A percentile compares a stretch with the other conserved stretches of the same genome.
Conservation (phyloP, 2,329 filamentous ascomycete genomes). For the Exophiala sp. region DNA sequence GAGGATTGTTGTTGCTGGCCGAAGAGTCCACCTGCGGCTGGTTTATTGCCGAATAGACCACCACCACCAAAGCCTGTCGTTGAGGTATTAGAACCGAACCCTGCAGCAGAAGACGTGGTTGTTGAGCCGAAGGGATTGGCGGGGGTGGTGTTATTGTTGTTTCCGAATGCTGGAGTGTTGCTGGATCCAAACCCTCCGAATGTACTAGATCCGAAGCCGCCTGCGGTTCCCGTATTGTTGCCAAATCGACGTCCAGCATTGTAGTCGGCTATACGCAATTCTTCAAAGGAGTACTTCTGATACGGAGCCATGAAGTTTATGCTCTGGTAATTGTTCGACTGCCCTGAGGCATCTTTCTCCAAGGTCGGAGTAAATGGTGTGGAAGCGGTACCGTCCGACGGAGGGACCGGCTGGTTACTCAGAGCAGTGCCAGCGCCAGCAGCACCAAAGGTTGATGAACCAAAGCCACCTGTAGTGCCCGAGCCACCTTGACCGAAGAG, state of each 20-base stretch:
- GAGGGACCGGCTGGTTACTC: slow-evolving; percentile 35
- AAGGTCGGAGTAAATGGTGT: slow-evolving; percentile 44
- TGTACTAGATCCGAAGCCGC: slow-evolving; percentile 69
- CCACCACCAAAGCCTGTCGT: slow-evolving; percentile 43
- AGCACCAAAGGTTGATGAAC: slow-evolving; percentile 36
- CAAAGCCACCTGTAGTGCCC: slow-evolving; percentile 35
- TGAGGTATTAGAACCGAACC: slow-evolving; percentile 35
- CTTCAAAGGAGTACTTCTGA: slow-evolving; percentile 85
- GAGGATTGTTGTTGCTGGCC: slow-evolving; percentile 27
- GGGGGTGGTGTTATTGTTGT: slow-evolving; percentile 9
- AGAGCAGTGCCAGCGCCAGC: slow-evolving; percentile 42
- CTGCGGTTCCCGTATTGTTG: slow-evolving; percentile 73
- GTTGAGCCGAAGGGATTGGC: slow-evolving; percentile 35
- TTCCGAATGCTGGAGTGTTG: slow-evolving; percentile 27
- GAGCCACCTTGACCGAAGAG: slow-evolving; percentile 27
- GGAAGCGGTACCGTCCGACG: slow-evolving; percentile 44
- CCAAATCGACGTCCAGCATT: slow-evolving; percentile 79
- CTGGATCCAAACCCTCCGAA: slow-evolving; percentile 43
- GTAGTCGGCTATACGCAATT: slow-evolving; percentile 81
- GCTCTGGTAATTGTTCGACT: slow-evolving; percentile 46
- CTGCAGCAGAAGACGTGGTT: slow-evolving; percentile 33
- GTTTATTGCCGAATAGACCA: slow-evolving; percentile 41
- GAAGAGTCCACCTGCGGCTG: slow-evolving; percentile 30
- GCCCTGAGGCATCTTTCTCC: slow-evolving; percentile 43
- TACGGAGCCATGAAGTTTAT: slow-evolving; percentile 49